Evolutionary conservation across 2,329 filamentous ascomycete genomes (phyloP).

Genomic region (Drechslerella dactyloides): DNA sequence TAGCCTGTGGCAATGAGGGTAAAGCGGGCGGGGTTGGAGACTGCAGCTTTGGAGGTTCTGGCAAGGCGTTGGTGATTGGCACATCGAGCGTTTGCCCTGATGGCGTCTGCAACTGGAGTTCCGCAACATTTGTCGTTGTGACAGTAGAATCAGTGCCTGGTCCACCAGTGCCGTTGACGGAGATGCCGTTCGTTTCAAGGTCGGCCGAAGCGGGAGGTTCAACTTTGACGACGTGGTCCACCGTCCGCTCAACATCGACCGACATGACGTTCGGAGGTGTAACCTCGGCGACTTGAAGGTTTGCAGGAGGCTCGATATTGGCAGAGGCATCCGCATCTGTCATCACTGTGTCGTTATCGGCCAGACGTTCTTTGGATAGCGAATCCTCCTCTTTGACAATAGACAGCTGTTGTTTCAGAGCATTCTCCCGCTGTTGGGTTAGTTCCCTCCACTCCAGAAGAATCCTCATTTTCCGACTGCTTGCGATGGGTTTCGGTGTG

Average conservation of each 20-base stretch:
- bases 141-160: not conserved
- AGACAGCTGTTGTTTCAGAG: conserved; percentile 30
- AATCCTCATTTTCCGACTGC: conserved; percentile 47
- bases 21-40: conserved; percentile 17
- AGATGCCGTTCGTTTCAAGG: not conserved
- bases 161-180: not conserved
- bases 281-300: not conserved
- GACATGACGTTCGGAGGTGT: not conserved
- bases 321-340: conserved; percentile 6
- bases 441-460: conserved; percentile 39
- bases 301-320: not conserved
- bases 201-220: not conserved
- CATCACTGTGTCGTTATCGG: conserved; percentile 36
- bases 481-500: conserved; percentile 20
- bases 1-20: conserved; percentile 22
- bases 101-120: conserved; percentile 25
- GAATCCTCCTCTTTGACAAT: conserved; percentile 47
- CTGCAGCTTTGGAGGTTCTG: conserved; percentile 17
- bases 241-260: not conserved
- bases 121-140: not conserved
- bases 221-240: not conserved
- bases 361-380: conserved; percentile 10
- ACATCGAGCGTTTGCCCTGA: conserved; percentile 14
- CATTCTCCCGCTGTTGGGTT: conserved; percentile 26
- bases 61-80: conserved; percentile 13